Evolutionary conservation across 2,329 filamentous ascomycete genomes (phyloP), one percentile per base, ranked within the genome.

Genomic region (Fusarium denticulatum): DNA sequence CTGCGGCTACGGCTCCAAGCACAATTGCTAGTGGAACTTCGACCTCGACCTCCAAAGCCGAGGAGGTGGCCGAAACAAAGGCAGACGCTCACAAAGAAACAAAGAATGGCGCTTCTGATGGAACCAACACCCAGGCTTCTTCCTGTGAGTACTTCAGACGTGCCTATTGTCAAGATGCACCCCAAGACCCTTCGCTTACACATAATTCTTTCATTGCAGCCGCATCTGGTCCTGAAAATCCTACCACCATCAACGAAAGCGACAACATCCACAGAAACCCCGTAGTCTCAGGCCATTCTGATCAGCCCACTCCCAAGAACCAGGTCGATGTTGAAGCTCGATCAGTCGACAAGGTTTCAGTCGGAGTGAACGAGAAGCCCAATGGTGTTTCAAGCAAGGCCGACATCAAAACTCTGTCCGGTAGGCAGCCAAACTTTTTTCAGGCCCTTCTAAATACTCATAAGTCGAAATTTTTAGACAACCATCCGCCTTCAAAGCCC

Each of bases 281-380:
- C 40, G 24, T 64, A 42, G 60, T 36, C 65, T 72, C 69, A 55
- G 69, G 68, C 56, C 71, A 71, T 74, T 60, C 43, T 45, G 69
- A 76, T 73, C 77, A 78, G 66, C 74, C 77, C 75, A 75, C 63
- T n/a, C n/a, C 49, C 18, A 59, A 50, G 40, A 67, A 72, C 49
- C 68, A 73, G 46, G 32, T 36, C 47, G 47, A 68, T 58, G 42
- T 53, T 52, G 69, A 39, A 42, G 59, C 58, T 53, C 73, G 64
- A 56, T 39, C 64, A 42, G 40, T 65, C n/a, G 55, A 61, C 63
- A 60, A 60, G 46, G 45, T 59, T 45, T 26, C 58, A 32, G 49
- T 34, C 45, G 57, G 60, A 49, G 56, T 55, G 26, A 58, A 42
- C 34, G 61, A 67, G 36, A 78, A 77, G 46, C 36, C 53, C 37